These are phyloP conservation scores for Fomitiporia mediterranea DNA, from an alignment of 1,284 basidiomycete genomes.

Conservation along the genomic window DNA sequence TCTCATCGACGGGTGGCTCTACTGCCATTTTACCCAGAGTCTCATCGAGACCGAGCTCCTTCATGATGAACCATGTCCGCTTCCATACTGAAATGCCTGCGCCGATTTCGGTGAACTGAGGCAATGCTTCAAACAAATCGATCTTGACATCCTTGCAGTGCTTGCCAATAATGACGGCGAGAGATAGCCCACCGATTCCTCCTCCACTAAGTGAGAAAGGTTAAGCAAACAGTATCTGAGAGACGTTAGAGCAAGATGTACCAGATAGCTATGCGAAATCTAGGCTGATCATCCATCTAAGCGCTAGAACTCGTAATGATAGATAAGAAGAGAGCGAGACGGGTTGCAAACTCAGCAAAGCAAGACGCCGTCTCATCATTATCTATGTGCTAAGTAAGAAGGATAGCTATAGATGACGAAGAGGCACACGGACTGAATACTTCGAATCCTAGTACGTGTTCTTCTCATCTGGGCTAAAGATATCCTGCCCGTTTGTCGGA, in stretches of 20 bases:
- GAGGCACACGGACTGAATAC: no score
- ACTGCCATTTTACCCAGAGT: slow-evolving; percentile 28
- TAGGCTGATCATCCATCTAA: background rate
- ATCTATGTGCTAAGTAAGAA: no score
- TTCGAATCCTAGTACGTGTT: no score
- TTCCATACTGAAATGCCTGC: slow-evolving; percentile 37
- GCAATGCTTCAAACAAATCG: slow-evolving; percentile 35
- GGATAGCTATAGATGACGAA: no score
- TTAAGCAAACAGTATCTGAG: background rate
- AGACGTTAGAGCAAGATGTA: background rate
- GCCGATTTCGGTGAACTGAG: slow-evolving; percentile 34
- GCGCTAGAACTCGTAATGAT: no score
- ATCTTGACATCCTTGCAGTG: slow-evolving; percentile 27
- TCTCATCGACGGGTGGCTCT: slow-evolving; percentile 17
- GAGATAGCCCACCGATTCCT: slow-evolving; percentile 35
- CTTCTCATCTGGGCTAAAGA: no score
- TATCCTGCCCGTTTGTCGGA: no score
- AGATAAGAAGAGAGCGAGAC: no score
- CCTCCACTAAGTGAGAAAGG: slow-evolving; percentile 29
- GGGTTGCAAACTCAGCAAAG: no score
- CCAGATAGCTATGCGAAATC: slow-evolving; percentile 13
- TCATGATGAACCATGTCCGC: slow-evolving; percentile 35
- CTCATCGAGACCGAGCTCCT: slow-evolving; percentile 32
- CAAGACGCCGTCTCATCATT: no score
- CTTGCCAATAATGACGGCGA: slow-evolving; percentile 33